Percentiles rank a stretch among this genome's conserved stretches.
These are phyloP conservation scores for Leccinum boreale DNA, from an alignment of 768 basidiomycete genomes.

Conservation along the genomic window DNA sequence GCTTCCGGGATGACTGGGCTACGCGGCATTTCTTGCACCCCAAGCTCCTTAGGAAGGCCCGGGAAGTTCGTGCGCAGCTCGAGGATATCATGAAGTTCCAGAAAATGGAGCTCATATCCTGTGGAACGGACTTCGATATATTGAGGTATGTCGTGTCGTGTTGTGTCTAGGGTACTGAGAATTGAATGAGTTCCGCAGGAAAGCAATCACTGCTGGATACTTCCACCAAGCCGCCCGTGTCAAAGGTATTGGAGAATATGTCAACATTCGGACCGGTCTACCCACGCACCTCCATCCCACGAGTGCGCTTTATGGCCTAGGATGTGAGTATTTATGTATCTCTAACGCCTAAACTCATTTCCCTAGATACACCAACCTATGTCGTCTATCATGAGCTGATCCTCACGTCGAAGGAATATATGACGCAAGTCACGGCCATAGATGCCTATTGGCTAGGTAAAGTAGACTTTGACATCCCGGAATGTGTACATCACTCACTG, in stretches of 20 bases:
- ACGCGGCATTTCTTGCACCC: constrained; percentile 96
- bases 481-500: constrained; percentile 1
- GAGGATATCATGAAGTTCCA: constrained; percentile 99
- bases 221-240: constrained; percentile 98
- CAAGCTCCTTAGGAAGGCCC: constrained; percentile 88
- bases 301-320: constrained; percentile 92
- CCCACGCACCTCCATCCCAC: constrained; percentile 97
- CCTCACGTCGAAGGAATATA: constrained; percentile 93
- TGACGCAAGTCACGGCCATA: constrained; percentile 98
- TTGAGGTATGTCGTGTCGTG: constrained; percentile 51
- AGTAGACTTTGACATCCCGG: constrained; percentile 13
- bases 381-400: constrained; percentile 97
- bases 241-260: constrained; percentile 98
- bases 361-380: constrained; percentile 87
- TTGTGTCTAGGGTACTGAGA: not conserved
- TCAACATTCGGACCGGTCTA: constrained; percentile 91
- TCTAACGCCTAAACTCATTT: not conserved
- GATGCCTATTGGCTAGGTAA: constrained; percentile 96
- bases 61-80: constrained; percentile 92
- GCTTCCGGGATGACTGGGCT: constrained; percentile 92
- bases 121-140: constrained; percentile 93
- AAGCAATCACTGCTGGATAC: constrained; percentile 96
- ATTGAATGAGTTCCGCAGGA: constrained; percentile 44
- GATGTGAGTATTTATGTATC: constrained; percentile 56
- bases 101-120: constrained; percentile 90